Evolutionary conservation across 371 early-diverging fungal genomes (phyloP), one percentile per base, ranked within the genome.

Genomic region (Mucor sp.): DNA sequence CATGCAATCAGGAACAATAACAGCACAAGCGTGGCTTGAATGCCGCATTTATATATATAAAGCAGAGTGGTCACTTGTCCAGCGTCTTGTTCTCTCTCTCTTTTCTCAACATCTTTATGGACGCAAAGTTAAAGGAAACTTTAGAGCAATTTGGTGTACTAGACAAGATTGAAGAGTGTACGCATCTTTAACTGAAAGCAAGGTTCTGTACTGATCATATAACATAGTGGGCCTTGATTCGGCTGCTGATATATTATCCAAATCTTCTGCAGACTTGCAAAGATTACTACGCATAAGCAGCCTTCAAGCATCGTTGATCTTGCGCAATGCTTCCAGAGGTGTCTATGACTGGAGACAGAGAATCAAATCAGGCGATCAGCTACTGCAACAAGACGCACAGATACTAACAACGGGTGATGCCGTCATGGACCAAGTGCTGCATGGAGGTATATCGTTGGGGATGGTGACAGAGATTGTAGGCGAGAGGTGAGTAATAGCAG

Each of bases 381-480:
- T 69, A 19, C 28, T 65, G 28, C 33, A 12, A 23, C 21, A 48
- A 27, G 57, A 53, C 33, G 8, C 55, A 8, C 41, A 37, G 6
- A 19, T 28, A 0, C 19, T 70, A 4, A 71, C 71, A 0, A 72
- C 69, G 9, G 90, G 90, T 2, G 89, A 89, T 60, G 33, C 69
- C 11, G 60, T 63, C 0, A 66, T 92, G 27, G 91, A 92, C 64
- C 37, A 48, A 11, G 72, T 82, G 15, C 74, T 91, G 11, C 67
- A 70, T 25, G 86, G 80, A 15, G 92, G 92, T 0, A 63, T 93
- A n/a, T 80, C 79, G 41, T 71, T 84, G 0, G 83, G 85, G 0
- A 80, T 76, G n/a, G 75, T 93, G 7, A 85, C 86, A 1, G 90
- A 90, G 66, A 69, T 90, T 15, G 89, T 88, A 6, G 90, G 90